phyloP scores from a whole-genome alignment of 371 early-diverging fungal species.

The Mortierella sp. region DNA sequence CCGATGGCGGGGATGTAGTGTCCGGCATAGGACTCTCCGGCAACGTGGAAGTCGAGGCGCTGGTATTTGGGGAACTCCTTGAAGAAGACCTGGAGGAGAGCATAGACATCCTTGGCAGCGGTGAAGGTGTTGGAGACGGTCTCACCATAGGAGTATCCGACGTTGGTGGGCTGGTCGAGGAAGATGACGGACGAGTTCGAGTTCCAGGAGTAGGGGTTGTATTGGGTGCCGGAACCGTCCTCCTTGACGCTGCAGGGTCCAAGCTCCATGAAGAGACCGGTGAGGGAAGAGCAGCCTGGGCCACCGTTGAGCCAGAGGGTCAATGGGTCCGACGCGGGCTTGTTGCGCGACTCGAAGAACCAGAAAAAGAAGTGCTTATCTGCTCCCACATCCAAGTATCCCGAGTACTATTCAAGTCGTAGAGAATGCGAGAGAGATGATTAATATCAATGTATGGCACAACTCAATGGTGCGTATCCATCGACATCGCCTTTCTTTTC shows the following conservation, averaged over 20 bases:
- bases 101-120: conserved; percentile 72
- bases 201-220: conserved; percentile 85
- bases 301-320: conserved; percentile 91
- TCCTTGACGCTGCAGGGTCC: conserved; percentile 78
- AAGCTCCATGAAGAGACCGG: conserved; percentile 89
- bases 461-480: not conserved
- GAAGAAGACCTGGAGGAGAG: conserved; percentile 81
- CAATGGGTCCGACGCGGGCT: conserved; percentile 81
- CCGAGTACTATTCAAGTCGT: conserved; percentile 64
- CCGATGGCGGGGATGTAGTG: conserved; percentile 89
- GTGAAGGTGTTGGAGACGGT: conserved; percentile 61
- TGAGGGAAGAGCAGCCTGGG: conserved; percentile 86
- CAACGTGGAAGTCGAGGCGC: conserved; percentile 67
- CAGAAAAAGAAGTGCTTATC: conserved; percentile 88
- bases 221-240: conserved; percentile 67
- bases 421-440: not conserved
- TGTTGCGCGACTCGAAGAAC: conserved; percentile 89
- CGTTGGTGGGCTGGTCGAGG: conserved; percentile 88
- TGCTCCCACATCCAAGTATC: conserved; percentile 72
- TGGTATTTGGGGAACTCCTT: conserved; percentile 74
- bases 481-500: too few relatives aligned
- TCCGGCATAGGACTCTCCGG: conserved; percentile 81
- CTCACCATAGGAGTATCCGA: conserved; percentile 82
- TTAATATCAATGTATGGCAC: not conserved
- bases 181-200: conserved; percentile 84